These are phyloP conservation scores for Atkinsonella texensis DNA, from an alignment of 2,329 filamentous ascomycete species.

Conservation along the genomic window DNA sequence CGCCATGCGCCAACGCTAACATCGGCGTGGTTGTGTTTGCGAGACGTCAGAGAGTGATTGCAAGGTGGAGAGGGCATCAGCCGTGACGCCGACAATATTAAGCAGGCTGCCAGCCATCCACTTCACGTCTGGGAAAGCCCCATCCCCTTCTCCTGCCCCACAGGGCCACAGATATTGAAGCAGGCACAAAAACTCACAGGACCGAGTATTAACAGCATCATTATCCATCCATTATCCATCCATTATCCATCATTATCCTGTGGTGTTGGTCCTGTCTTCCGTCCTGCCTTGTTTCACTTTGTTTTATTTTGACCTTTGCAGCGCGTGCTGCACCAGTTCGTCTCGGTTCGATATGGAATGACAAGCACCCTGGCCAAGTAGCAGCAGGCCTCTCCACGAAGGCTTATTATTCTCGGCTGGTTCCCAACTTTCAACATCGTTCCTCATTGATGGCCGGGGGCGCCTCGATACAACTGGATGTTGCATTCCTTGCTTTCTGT, in stretches of 20 bases:
- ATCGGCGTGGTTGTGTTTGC: slow-evolving; percentile 6
- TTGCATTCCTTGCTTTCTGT: slow-evolving; percentile 1
- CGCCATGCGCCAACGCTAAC: slow-evolving; percentile 8
- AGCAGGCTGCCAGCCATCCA: not conserved
- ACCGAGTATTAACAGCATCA: too few species aligned
- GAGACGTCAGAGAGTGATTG: slow-evolving; percentile 3
- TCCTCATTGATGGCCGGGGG: not conserved
- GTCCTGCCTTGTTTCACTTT: not conserved
- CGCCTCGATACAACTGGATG: slow-evolving; percentile 1
- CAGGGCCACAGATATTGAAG: too few species aligned
- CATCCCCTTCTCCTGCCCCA: not conserved
- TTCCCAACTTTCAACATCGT: not conserved
- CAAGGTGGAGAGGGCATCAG: slow-evolving; percentile 2
- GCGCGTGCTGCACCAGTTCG: not conserved
- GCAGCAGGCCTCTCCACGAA: not conserved
- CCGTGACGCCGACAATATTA: not conserved
- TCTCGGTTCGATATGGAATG: not conserved
- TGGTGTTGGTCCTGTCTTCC: too few species aligned
- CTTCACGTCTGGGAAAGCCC: not conserved
- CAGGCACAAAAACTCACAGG: too few species aligned
- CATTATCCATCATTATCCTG: too few species aligned
- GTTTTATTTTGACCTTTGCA: not conserved
- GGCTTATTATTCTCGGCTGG: not conserved
- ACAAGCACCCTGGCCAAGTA: not conserved
- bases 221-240: too few species aligned